Percentiles rank a stretch among this genome's conserved stretches.
phyloP scores from a whole-genome alignment of 371 early-diverging fungal genomes.

The Mucor irregularis region DNA sequence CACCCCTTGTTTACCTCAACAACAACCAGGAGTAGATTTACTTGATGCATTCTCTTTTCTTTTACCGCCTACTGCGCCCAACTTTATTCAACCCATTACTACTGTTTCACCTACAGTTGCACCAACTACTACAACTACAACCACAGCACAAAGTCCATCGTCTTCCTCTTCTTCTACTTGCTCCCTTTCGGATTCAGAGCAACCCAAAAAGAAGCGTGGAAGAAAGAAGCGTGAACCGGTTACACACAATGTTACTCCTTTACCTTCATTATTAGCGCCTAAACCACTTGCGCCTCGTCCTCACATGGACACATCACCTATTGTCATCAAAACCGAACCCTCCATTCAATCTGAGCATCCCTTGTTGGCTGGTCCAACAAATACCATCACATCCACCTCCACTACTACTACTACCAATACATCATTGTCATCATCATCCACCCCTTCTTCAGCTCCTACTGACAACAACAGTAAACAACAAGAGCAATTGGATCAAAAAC shows the following conservation, averaged over 20 bases:
- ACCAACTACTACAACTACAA: not conserved
- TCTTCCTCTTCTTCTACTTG: slow-evolving; percentile 16
- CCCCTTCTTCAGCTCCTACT: not conserved
- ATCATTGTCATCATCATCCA: not conserved
- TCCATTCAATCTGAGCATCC: not conserved
- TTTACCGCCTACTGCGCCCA: not conserved
- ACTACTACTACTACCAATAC: slow-evolving; percentile 3
- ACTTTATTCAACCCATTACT: slow-evolving; percentile 12
- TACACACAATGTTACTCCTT: not conserved
- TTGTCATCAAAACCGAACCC: slow-evolving; percentile 9
- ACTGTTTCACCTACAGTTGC: too few relatives aligned
- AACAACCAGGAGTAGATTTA: slow-evolving; percentile 5
- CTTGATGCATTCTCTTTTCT: slow-evolving; percentile 16
- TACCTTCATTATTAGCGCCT: slow-evolving; percentile 26
- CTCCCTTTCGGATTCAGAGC: slow-evolving; percentile 23
- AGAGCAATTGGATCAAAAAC: slow-evolving; percentile 31
- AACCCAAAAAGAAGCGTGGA: slow-evolving; percentile 45
- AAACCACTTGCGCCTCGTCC: slow-evolving; percentile 25
- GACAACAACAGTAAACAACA: not conserved
- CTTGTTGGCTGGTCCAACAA: slow-evolving; percentile 9
- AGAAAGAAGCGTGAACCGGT: slow-evolving; percentile 40
- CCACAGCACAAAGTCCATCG: not conserved
- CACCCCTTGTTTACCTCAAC: slow-evolving; percentile 14
- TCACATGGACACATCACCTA: slow-evolving; percentile 1
- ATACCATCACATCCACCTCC: not conserved